Conservation (phyloP, 139 green algal species). For the Chlamydomonas sp. region DNA sequence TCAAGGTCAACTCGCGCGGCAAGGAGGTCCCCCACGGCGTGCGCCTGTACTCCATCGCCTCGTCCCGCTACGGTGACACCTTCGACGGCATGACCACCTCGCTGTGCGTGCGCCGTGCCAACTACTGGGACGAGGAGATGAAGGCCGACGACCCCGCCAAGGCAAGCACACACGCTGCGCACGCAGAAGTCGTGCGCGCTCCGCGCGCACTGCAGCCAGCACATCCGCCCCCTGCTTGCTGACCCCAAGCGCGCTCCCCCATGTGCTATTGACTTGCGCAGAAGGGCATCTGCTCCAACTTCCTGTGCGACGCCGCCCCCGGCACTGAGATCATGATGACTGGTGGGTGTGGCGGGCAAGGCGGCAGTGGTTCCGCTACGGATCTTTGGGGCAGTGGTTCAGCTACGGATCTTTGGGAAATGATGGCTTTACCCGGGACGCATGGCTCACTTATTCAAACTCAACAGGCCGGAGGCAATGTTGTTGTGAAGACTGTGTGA, state of each 20-base stretch:
- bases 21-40: slow-evolving; percentile 92
- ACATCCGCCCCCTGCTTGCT: too few relatives aligned
- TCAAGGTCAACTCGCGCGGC: slow-evolving; percentile 89
- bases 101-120: slow-evolving; percentile 93
- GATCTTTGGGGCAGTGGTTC: too few relatives aligned
- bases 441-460: too few relatives aligned
- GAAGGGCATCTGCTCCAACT: slow-evolving; percentile 99
- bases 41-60: slow-evolving; percentile 98
- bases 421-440: too few relatives aligned
- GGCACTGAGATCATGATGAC: slow-evolving; percentile 93
- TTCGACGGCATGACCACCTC: slow-evolving; percentile 93
- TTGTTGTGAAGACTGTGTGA: too few relatives aligned
- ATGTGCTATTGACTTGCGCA: too few relatives aligned
- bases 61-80: slow-evolving; percentile 89
- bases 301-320: slow-evolving; percentile 90
- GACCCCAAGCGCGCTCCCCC: too few relatives aligned
- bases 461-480: too few relatives aligned
- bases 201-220: too few relatives aligned
- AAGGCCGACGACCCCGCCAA: slow-evolving; percentile 90
- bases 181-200: too few relatives aligned
- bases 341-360: slow-evolving; percentile 35
- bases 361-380: not conserved
- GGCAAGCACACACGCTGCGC: too few relatives aligned
- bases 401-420: too few relatives aligned
- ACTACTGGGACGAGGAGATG: slow-evolving; percentile 81